phyloP scores from a whole-genome alignment of 768 basidiomycete genomes.

The Saitozyma podzolica region DNA sequence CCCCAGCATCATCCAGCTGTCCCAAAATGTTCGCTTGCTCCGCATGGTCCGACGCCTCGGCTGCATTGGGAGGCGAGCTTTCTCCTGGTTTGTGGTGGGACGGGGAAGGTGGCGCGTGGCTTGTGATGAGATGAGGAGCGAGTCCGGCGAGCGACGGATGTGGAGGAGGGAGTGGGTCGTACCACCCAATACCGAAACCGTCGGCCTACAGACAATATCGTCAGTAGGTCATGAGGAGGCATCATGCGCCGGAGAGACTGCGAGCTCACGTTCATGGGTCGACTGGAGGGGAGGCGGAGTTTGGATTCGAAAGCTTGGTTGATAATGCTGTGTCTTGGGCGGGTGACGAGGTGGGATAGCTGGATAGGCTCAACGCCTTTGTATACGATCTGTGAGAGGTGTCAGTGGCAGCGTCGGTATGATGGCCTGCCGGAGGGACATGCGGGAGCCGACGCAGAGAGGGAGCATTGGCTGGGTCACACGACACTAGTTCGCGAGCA shows the following conservation, averaged over 20 bases:
- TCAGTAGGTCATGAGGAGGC: slow-evolving; percentile 10
- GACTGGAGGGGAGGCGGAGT: slow-evolving; percentile 58
- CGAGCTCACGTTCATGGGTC: slow-evolving; percentile 43
- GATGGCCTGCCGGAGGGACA: no score
- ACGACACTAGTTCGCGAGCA: no score
- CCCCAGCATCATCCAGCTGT: no score
- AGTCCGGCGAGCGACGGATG: slow-evolving; percentile 1
- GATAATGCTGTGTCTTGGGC: slow-evolving; percentile 92
- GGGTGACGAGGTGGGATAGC: slow-evolving; percentile 87
- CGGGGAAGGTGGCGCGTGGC: slow-evolving; percentile 3
- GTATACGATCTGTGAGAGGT: slow-evolving; percentile 66
- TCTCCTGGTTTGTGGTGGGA: no score
- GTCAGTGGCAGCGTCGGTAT: neutral
- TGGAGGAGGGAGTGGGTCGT: slow-evolving; percentile 64
- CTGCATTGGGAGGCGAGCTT: no score
- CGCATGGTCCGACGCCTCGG: no score
- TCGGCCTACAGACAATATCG: slow-evolving; percentile 55
- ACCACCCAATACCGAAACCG: slow-evolving; percentile 99
- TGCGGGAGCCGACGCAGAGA: no score
- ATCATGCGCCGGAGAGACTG: slow-evolving; percentile 2
- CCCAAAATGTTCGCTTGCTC: no score
- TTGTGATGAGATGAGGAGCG: slow-evolving; percentile 8
- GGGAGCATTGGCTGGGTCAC: no score
- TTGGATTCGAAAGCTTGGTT: slow-evolving; percentile 96
- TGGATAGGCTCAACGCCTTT: slow-evolving; percentile 92